Base-by-base conservation (phyloP, 805 yeast species). In the Teunomyces kruisii region DNA sequence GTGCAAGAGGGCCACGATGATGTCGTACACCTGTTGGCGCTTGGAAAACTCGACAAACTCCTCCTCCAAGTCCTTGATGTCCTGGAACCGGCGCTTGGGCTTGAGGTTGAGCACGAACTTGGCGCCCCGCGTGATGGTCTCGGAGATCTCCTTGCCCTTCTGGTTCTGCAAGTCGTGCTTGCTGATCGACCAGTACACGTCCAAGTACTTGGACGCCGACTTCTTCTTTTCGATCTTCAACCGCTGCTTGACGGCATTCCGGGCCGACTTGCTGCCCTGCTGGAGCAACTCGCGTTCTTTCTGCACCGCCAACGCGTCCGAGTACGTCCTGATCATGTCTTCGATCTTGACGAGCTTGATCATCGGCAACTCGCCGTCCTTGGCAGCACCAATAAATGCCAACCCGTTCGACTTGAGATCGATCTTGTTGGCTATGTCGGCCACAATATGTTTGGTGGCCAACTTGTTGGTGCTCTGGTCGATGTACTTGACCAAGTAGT, bases 111-210 rank as follows among this genome's bases (percentile, higher is more conserved):
- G 28, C 28, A 35, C 38, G 17, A 35, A 35, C 38, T 35, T 35
- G 28, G 28, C 17, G 6, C 38, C 38, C 14, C 22, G 17, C 15
- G 16, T 10, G 15, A 35, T 24, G 5, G 28, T 14, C 3, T 35
- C 38, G 10, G 12, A 9, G 13, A 81, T 75, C 52, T 81, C 86
- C 43, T 70, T 68, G 10, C 65, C 63, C 55, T 81, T 81, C 48
- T 81, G 86, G 31, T 74, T 72, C 22, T 55, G 58, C 45, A 81
- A 62, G 58, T 81, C 86, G 33, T 74, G 72, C 28, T 64, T 59
- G n/a, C 75, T 73, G 15, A 81, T 81, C 39, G 75, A 73, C 86
- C 86, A 81, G 9, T 81, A 72, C 3, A 81, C 58, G 35, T 74
- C 73, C 28, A 81, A 61, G 27, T 72, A 62, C 51, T 81, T 81